phyloP scores from a whole-genome alignment of 768 basidiomycete species.

The Lenzites betulinus region DNA sequence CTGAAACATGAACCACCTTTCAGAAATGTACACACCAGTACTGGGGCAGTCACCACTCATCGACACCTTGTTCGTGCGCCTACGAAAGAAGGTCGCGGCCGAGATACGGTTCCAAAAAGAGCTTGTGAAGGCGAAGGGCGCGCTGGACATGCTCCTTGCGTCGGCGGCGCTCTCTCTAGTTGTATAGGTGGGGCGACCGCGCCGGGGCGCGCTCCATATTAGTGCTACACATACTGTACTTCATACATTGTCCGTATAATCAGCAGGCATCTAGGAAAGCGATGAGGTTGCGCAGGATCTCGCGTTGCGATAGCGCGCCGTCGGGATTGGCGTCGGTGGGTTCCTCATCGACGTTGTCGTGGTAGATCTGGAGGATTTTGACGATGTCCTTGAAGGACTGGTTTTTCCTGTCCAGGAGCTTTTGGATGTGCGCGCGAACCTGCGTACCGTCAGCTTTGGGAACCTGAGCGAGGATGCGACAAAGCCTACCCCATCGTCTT shows the following conservation, averaged over 20 bases:
- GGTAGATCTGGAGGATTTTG: slow-evolving; percentile 67
- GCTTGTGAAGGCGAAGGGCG: slow-evolving; percentile 78
- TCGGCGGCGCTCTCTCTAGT: slow-evolving; percentile 47
- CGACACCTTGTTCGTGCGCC: slow-evolving; percentile 78
- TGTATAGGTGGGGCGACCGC: slow-evolving; percentile 1
- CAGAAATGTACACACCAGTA: slow-evolving; percentile 91
- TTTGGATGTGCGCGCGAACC: slow-evolving; percentile 75
- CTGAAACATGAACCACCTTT: slow-evolving; percentile 11
- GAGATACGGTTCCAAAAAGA: slow-evolving; percentile 91
- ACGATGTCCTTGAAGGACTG: slow-evolving; percentile 72
- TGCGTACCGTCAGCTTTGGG: slow-evolving; percentile 33
- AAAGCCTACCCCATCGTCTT: slow-evolving; percentile 89
- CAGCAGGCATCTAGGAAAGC: slow-evolving; percentile 52
- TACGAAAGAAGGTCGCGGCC: slow-evolving; percentile 80
- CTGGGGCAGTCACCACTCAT: slow-evolving; percentile 94
- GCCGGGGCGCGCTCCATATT: slow-evolving; percentile 3
- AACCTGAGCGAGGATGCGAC: neutral
- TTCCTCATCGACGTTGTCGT: slow-evolving; percentile 70
- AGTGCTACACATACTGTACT: slow-evolving; percentile 18
- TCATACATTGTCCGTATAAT: slow-evolving; percentile 17
- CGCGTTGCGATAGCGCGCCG: slow-evolving; percentile 56
- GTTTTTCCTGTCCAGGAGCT: slow-evolving; percentile 76
- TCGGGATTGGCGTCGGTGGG: slow-evolving; percentile 38
- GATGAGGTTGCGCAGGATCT: slow-evolving; percentile 71
- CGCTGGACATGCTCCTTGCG: slow-evolving; percentile 87